A percentile compares a stretch with the other conserved stretches of the same genome.
Conservation (phyloP, 2,329 filamentous ascomycete species). For the Cryoendolithus antarcticus region DNA sequence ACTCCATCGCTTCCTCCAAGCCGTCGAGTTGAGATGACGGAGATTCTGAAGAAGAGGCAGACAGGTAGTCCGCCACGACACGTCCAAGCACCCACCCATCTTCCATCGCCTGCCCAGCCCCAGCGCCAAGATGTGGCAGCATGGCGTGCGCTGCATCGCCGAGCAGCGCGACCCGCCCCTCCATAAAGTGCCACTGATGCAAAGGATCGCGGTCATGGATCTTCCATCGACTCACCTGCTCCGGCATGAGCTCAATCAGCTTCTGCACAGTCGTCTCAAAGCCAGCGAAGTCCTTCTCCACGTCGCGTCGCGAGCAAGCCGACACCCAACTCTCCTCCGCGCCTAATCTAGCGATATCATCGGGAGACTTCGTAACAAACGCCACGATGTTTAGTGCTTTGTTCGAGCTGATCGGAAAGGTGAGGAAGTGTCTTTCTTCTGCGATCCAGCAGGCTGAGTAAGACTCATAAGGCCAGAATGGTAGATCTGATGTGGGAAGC, state of each 20-base stretch:
- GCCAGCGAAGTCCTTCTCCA: constrained; percentile 26
- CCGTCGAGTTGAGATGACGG: too few relatives aligned
- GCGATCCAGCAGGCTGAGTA: constrained; percentile 10
- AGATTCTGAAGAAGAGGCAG: too few relatives aligned
- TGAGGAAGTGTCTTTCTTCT: constrained; percentile 42
- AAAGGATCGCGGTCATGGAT: constrained; percentile 16
- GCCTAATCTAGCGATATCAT: constrained; percentile 10
- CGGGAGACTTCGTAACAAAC: constrained; percentile 24
- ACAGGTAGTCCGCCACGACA: too few relatives aligned
- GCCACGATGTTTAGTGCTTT: constrained; percentile 45
- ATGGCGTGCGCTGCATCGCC: constrained; percentile 28
- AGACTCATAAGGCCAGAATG: constrained; percentile 25
- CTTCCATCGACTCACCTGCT: too few relatives aligned
- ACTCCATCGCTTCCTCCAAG: too few relatives aligned
- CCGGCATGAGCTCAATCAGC: constrained; percentile 20
- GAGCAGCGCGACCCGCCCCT: constrained; percentile 17
- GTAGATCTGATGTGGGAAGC: constrained; percentile 45
- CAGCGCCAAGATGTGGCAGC: constrained; percentile 32
- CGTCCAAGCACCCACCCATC: constrained; percentile 25
- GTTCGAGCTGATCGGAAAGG: constrained; percentile 48
- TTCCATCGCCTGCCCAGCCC: constrained; percentile 30
- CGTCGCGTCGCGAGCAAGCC: constrained; percentile 28
- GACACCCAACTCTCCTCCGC: constrained; percentile 29
- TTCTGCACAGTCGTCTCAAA: constrained; percentile 31
- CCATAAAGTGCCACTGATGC: too few relatives aligned